Base-by-base conservation (phyloP, 2,329 filamentous ascomycete species). In the Hortaea werneckii region DNA sequence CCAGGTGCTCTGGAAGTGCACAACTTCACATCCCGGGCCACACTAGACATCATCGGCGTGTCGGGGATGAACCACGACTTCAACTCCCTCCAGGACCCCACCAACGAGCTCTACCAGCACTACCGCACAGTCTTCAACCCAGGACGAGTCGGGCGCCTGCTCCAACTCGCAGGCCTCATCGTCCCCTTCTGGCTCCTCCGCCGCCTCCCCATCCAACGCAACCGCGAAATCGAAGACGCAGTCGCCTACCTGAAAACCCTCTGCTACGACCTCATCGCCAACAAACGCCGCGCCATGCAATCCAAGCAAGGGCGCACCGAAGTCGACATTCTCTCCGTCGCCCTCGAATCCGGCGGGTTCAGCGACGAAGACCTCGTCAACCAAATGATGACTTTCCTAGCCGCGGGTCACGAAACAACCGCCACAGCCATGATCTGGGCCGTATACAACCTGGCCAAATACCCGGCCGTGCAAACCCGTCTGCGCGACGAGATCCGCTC, bases 351-450 rank as follows among this genome's bases (percentile, higher is more conserved):
- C 35, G 85, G 84, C 40, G 79, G 73, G 5, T 92, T 94, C 65
- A 76, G 69, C 9, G 85, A 92, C 51, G 83, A 87, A 41, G 80
- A 87, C 49, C 76, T 94, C n/a, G 78, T 87, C 32, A 84, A 92
- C 62, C 87, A 94, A 66, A 77, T 92, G 61, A 92, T 94, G 85
- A 94, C 86, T 0, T 92, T 94, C 69, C 76, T 94, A 5, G 83
- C 83, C 1, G 87, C 87, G 0, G 72, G 70, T 37, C 71, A 79
- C 51, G 76, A 79, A 62, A 79, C 76, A 0, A 78, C 76, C 6
- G 73, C 76, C 9, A 58, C 56, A 9, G 68, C 74, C 12, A 62
- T 78, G 47, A 71, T 69, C 30, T 79, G 75, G 74, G 70, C 74
- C 8, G 65, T 72, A 30, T 78, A 76, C 56, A 63, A 73, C 3